Base-by-base conservation (phyloP, 177 flowering plant species). In the Telopea speciosissima region DNA sequence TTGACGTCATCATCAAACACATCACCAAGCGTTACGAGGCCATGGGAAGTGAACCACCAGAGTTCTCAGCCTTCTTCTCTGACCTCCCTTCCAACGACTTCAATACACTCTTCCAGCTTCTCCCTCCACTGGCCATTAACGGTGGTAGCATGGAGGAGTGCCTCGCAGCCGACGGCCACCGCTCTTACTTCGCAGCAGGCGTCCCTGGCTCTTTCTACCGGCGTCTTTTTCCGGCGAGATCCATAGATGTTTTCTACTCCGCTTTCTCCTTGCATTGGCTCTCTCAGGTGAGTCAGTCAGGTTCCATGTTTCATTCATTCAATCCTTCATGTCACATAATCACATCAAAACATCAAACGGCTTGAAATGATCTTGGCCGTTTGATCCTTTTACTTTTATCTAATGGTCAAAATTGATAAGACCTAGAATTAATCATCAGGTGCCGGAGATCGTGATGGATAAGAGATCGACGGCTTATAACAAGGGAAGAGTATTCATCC, bases 241-340 rank as follows among this genome's bases (percentile, higher is more conserved):
- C 90, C 6, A 79, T 90, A 62, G 72, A 92, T 69, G 81, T 92
- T 25, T 88, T 92, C 69, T 87, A 92, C 76, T 92, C 98, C 0
- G 94, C 96, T 0, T 93, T 93, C 79, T 93, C 92, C 73, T 80
- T 93, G 86, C 98, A 90, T 68, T 91, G 98, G 98, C 92, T 90
- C 22, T 91, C 95, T 71, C 97, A 93, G 97, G 98, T 28, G 31
- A 28, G 31, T 28, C n/a, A n/a, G n/a, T n/a, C n/a, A 28, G 31
- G 31, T 28, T 28, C 31, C 31, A 28, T 28, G 31, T 91, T 56
- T 6, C 3, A 24, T 49, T 23, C n/a, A n/a, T n/a, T n/a, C n/a
- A n/a, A n/a, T n/a, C 52, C 3, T 24, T 58, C n/a, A 52, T 52
- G 3, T 52, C 4, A 52, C 58, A 21, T 19, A 13, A 14, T 7